Evolutionary conservation across 805 yeast genomes (phyloP), one percentile per base, ranked within the genome.

Genomic region (Saccharomycopsis oosterbeekiorum): DNA sequence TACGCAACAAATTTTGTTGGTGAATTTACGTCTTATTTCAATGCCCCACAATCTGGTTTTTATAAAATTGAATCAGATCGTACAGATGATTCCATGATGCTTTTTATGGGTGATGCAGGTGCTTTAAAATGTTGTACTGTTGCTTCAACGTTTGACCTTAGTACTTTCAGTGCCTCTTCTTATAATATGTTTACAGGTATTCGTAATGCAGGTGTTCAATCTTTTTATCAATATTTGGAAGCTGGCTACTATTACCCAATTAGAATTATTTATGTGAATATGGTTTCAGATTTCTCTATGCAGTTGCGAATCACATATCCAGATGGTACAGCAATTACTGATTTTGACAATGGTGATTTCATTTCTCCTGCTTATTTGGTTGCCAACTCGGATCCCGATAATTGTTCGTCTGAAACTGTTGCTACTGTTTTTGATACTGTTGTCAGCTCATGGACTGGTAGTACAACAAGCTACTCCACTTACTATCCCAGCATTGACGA

Each of bases 101-200:
- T 76, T 55, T 68, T 66, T 56, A 61, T 71, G 58, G 75, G 74
- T 53, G 65, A 65, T n/a, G 70, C 70, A 9, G 69, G 66, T 60
- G 73, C 73, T 10, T 70, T 75, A 29, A 69, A 69, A 34, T 77
- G 81, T 66, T 71, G 78, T 65, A 41, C 47, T n/a, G 47, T 6
- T 41, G 19, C 19, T 41, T 26, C 21, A 40, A 21, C 19, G 4
- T 19, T 19, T 8, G 47, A n/a, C 19, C 21, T n/a, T 19, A 41
- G 19, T 19, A n/a, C 47, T 6, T 41, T 41, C 21, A 41, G 47
- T 19, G 3, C 34, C 34, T 29, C 34, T 29, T 29, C 34, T 29
- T 41, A 41, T 41, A 41, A 41, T 41, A 41, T 41, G n/a, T 8
- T 41, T 19, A 41, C 47, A 12, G n/a, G 19, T 12, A 50, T 17